Evolutionary conservation across 1,139 yeast genomes (phyloP), one percentile per base, ranked within the genome.

Genomic region (Blastobotrys apis): DNA sequence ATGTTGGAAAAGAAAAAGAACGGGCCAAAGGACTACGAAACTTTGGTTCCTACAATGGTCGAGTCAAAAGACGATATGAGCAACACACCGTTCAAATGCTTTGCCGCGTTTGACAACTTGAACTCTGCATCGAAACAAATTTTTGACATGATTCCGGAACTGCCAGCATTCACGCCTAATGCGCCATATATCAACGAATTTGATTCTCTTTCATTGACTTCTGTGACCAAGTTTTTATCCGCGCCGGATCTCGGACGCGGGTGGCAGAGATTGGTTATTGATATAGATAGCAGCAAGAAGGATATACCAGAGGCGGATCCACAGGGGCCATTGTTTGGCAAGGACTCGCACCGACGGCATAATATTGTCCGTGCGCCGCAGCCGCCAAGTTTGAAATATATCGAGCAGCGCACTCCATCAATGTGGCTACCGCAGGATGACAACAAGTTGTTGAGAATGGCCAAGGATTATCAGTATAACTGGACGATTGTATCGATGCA

Each of bases 391-490:
- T 68, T 84, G 51, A 81, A 81, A 57, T 84, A 86, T 57, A 71
- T 90, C 51, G 90, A 85, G 51, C 76, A 77, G 53, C 71, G 97
- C 50, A 81, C 92, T 1, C 97, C 97, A 1, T 87, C 97, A 0
- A 85, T 88, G 37, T 92, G 98, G 98, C 72, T 88, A 16, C 97
- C 97, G 0, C 88, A 83, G 54, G 98, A 92, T 62, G 98, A 92
- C 59, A 82, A 81, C 51, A 73, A 75, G 52, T 74, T 92, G 53
- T 80, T 88, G 47, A 82, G 79, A 54, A 79, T 84, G 47, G 95
- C 88, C 34, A 86, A 88, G 17, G 92, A 90, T 51, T 90, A 81
- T 61, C 80, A 87, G 10, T 88, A 86, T 66, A 92, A 92, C 60
- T 92, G 98, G 98, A 92, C 83, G 49, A 75, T 90, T 40, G 86